These are phyloP conservation scores for Colletotrichum destructivum DNA, from an alignment of 2,329 filamentous ascomycete genomes.

Conservation along the genomic window DNA sequence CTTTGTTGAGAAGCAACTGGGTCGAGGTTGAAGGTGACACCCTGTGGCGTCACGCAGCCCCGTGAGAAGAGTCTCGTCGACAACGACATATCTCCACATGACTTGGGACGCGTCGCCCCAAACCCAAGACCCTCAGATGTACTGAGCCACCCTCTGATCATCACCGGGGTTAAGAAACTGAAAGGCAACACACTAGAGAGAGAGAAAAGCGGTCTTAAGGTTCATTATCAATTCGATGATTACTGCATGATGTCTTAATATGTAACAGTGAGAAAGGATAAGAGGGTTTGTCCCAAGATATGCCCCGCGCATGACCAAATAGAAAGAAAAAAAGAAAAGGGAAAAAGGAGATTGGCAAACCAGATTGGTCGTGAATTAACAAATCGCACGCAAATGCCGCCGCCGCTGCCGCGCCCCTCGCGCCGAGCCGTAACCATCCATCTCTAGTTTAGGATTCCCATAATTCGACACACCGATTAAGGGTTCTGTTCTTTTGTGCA, in stretches of 20 bases:
- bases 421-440: conserved; percentile 16
- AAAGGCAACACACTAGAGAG: neutral
- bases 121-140: neutral
- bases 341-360: conserved; percentile 3
- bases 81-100: neutral
- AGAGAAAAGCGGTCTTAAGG: neutral
- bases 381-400: conserved; percentile 30
- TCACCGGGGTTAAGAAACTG: too few relatives aligned
- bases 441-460: conserved; percentile 9
- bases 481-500: neutral
- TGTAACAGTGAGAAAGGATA: conserved; percentile 24
- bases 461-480: conserved; percentile 18
- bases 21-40: too few relatives aligned
- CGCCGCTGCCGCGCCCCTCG: neutral
- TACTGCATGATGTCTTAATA: conserved; percentile 37
- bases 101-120: neutral
- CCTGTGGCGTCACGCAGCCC: neutral
- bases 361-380: conserved; percentile 24
- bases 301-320: neutral
- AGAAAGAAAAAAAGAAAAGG: neutral
- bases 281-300: conserved; percentile 19
- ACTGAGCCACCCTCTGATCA: neutral
- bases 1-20: too few relatives aligned
- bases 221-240: conserved; percentile 38
- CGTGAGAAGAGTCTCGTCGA: neutral